These are phyloP conservation scores for Trichocladium antarcticum DNA, from an alignment of 495 filamentous ascomycete genomes.

Conservation along the genomic window DNA sequence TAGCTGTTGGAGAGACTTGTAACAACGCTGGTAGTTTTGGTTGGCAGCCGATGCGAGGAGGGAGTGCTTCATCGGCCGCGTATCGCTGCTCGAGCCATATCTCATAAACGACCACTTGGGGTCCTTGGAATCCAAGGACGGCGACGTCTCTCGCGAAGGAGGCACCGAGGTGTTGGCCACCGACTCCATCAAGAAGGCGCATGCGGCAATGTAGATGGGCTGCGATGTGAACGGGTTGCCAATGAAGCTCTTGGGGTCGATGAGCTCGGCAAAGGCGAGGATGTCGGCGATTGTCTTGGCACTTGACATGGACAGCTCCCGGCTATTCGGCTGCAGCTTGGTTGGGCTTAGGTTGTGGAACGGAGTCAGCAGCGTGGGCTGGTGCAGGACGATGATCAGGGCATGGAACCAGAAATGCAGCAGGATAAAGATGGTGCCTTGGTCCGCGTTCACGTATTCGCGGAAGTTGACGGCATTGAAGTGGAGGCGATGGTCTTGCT, in stretches of 20 bases:
- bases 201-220: slow-evolving; percentile 81
- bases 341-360: slow-evolving; percentile 54
- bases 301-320: slow-evolving; percentile 74
- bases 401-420: slow-evolving; percentile 88
- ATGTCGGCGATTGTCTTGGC: slow-evolving; percentile 86
- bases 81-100: slow-evolving; percentile 25
- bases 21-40: slow-evolving; percentile 71
- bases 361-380: slow-evolving; percentile 65
- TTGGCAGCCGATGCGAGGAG: slow-evolving; percentile 63
- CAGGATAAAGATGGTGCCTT: slow-evolving; percentile 76
- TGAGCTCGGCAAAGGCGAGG: slow-evolving; percentile 62
- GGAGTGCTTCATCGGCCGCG: slow-evolving; percentile 53
- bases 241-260: slow-evolving; percentile 68
- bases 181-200: slow-evolving; percentile 75
- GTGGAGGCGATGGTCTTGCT: slow-evolving; percentile 56
- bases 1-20: slow-evolving; percentile 64
- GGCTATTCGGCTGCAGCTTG: slow-evolving; percentile 62
- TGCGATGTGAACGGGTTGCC: slow-evolving; percentile 83
- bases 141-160: slow-evolving; percentile 42
- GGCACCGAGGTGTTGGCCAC: slow-evolving; percentile 48
- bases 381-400: slow-evolving; percentile 71
- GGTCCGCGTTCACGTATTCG: slow-evolving; percentile 60
- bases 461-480: slow-evolving; percentile 73
- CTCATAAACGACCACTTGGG: slow-evolving; percentile 4
- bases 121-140: slow-evolving; percentile 23